phyloP scores from a whole-genome alignment of 1,284 basidiomycete species.

The Austropuccinia psidii region DNA sequence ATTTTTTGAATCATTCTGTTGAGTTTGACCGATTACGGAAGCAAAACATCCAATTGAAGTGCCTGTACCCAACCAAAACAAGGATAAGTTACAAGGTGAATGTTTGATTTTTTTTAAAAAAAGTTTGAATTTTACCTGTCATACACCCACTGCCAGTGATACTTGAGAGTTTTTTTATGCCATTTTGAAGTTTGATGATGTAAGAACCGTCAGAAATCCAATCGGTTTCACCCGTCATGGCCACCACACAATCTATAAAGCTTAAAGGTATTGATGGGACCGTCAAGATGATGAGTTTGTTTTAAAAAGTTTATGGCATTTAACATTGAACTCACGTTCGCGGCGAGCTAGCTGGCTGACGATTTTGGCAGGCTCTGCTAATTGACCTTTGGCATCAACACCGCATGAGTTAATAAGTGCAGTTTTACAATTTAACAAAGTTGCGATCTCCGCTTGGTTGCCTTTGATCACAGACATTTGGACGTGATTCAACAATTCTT shows the following conservation, averaged over 20 bases:
- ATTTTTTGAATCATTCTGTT: constrained; percentile 40
- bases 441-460: constrained; percentile 81
- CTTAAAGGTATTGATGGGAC: neutral
- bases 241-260: constrained; percentile 53
- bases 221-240: constrained; percentile 73
- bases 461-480: constrained; percentile 92
- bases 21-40: constrained; percentile 48
- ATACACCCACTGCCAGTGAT: constrained; percentile 91
- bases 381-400: constrained; percentile 77
- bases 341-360: constrained; percentile 64
- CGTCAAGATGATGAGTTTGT: too few species aligned
- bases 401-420: constrained; percentile 59
- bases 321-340: constrained; percentile 57
- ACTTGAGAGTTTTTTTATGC: constrained; percentile 63
- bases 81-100: constrained; percentile 36
- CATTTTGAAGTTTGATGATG: constrained; percentile 66
- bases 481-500: constrained; percentile 70
- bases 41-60: constrained; percentile 54
- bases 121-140: constrained; percentile 66
- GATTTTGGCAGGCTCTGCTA: constrained; percentile 65
- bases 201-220: constrained; percentile 74
- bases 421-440: constrained; percentile 67
- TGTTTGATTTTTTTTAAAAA: constrained; percentile 46
- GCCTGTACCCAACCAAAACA: constrained; percentile 40
- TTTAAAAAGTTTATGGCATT: neutral